phyloP scores from a whole-genome alignment of 2,329 filamentous ascomycete genomes.

The Arthrobotrys sinensis region DNA sequence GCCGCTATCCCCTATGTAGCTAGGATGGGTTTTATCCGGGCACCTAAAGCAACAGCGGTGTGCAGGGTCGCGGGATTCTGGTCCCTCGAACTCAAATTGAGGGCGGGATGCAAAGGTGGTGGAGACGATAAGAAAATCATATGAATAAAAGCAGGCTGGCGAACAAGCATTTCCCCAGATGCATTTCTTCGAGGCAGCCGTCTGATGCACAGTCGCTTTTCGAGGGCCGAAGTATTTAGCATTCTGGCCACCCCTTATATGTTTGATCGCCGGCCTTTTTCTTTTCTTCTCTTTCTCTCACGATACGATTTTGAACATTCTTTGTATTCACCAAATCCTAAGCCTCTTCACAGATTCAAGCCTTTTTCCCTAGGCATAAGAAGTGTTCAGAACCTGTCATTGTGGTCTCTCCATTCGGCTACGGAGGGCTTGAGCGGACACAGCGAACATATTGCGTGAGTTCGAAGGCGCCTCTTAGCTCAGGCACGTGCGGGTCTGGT shows the following conservation, averaged over 20 bases:
- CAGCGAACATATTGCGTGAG: conserved; percentile 20
- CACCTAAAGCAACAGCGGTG: background rate
- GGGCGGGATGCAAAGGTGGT: conserved; percentile 6
- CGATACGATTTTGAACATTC: too few relatives aligned
- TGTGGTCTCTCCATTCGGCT: conserved; percentile 18
- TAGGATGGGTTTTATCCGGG: conserved; percentile 31
- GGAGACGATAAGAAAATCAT: conserved; percentile 24
- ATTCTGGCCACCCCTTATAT: conserved; percentile 24
- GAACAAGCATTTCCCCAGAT: conserved; percentile 34
- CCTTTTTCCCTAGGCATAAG: background rate
- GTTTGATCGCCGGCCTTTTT: background rate
- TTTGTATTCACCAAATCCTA: background rate
- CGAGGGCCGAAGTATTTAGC: conserved; percentile 11
- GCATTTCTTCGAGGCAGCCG: conserved; percentile 26
- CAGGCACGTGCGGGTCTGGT: conserved; percentile 21
- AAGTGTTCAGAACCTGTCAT: conserved; percentile 12
- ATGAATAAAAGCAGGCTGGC: conserved; percentile 16
- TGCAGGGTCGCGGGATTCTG: conserved; percentile 8
- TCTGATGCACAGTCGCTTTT: background rate
- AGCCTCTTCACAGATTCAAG: background rate
- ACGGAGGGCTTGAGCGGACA: conserved; percentile 18
- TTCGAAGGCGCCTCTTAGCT: background rate
- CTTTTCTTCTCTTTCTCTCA: background rate
- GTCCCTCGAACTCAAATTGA: background rate
- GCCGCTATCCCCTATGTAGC: conserved; percentile 16